A percentile compares a stretch with the other conserved stretches of the same genome.
phyloP scores from a whole-genome alignment of 2,329 filamentous ascomycete genomes.

The Trichothecium sympodiale region DNA sequence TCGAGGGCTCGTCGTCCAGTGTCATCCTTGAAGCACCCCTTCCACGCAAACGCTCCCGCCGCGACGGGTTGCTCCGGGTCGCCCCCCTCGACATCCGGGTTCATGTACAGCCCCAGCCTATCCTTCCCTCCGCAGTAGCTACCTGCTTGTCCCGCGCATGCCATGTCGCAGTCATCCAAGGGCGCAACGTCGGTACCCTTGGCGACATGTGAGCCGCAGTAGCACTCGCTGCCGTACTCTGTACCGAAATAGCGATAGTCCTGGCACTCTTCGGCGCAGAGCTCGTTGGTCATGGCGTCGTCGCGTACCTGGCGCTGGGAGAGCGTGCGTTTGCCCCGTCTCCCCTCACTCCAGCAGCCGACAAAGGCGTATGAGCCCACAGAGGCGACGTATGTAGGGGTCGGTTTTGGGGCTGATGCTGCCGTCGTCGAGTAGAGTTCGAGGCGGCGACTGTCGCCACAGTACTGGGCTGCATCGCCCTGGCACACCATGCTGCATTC shows the following conservation, averaged over 20 bases:
- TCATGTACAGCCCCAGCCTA: slow-evolving; percentile 22
- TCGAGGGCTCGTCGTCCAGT: slow-evolving; percentile 20
- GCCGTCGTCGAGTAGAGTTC: slow-evolving; percentile 31
- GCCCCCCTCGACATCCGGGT: slow-evolving; percentile 13
- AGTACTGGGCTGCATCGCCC: slow-evolving; percentile 29
- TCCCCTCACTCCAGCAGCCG: slow-evolving; percentile 29
- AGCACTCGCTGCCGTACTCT: slow-evolving; percentile 27
- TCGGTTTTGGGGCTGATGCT: slow-evolving; percentile 13
- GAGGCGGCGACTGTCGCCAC: slow-evolving; percentile 29
- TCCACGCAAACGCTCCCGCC: slow-evolving; percentile 19
- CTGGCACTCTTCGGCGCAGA: slow-evolving; percentile 21
- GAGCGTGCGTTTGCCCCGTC: slow-evolving; percentile 23
- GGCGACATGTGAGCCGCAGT: slow-evolving; percentile 22
- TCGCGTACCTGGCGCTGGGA: slow-evolving; percentile 12
- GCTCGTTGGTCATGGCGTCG: slow-evolving; percentile 20
- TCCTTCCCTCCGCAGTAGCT: slow-evolving; percentile 22
- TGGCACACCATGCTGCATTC: slow-evolving; percentile 28
- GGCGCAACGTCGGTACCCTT: slow-evolving; percentile 14
- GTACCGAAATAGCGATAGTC: slow-evolving; percentile 29
- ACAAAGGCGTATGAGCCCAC: slow-evolving; percentile 19
- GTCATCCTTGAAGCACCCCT: slow-evolving; percentile 25
- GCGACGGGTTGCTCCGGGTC: slow-evolving; percentile 19
- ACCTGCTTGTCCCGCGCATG: slow-evolving; percentile 19
- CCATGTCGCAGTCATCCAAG: slow-evolving; percentile 21
- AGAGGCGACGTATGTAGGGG: slow-evolving; percentile 11